These are phyloP conservation scores for Aurantiochytrium sp. DNA, from an alignment of 108 stramenopile species.

Conservation along the genomic window DNA sequence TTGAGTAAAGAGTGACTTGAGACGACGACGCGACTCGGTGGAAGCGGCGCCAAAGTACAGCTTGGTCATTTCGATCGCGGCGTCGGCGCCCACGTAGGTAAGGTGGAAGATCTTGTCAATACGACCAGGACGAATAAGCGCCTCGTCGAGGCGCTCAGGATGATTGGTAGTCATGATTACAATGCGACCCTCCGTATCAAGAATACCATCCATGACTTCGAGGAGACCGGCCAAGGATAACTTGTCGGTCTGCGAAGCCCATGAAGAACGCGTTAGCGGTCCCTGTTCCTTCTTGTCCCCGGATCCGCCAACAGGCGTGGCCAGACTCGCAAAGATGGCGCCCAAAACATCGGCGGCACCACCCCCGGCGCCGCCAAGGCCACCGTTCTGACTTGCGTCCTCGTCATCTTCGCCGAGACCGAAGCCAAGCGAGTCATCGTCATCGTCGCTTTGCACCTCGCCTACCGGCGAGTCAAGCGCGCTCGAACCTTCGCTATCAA, in stretches of 20 bases:
- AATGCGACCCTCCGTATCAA: conserved; percentile 67
- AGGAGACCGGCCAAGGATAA: conserved; percentile 55
- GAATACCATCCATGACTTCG: conserved; percentile 71
- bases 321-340: conserved; percentile 25
- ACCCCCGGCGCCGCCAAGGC: not conserved
- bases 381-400: not conserved
- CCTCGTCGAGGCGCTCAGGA: conserved; percentile 66
- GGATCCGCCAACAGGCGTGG: not conserved
- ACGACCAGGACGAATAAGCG: conserved; percentile 69
- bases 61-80: conserved; percentile 47
- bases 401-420: not conserved
- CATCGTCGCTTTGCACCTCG: not conserved
- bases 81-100: conserved; percentile 46
- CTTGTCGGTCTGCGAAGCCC: conserved; percentile 32
- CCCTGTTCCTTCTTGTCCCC: not conserved
- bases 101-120: conserved; percentile 60
- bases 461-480: not conserved
- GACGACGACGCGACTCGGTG: not conserved
- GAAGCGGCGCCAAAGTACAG: conserved; percentile 52
- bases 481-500: not conserved
- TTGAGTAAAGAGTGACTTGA: not conserved
- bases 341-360: not conserved
- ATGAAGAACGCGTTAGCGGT: not conserved
- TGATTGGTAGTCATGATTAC: conserved; percentile 73
- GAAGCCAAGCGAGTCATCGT: not conserved